These are phyloP conservation scores for Ophiobolus disseminans DNA, from an alignment of 2,329 filamentous ascomycete genomes.

Conservation along the genomic window DNA sequence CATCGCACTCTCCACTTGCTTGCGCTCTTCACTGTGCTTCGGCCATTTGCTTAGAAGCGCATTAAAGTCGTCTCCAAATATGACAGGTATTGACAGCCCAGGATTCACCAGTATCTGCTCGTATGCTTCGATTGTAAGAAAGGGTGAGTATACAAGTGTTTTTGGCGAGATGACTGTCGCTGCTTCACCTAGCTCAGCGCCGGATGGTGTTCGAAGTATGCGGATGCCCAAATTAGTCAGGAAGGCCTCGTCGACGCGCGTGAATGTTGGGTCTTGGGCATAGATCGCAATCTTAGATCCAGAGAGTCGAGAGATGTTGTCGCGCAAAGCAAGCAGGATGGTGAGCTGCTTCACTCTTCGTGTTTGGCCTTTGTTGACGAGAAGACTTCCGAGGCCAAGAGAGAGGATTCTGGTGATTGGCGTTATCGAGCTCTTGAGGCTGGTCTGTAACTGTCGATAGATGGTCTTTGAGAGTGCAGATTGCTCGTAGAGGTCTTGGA, in stretches of 20 bases:
- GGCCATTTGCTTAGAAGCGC: constrained; percentile 37
- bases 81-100: constrained; percentile 13
- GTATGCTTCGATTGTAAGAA: constrained; percentile 34
- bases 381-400: constrained; percentile 27
- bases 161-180: constrained; percentile 21
- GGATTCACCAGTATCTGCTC: constrained; percentile 14
- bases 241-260: constrained; percentile 34
- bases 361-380: constrained; percentile 23
- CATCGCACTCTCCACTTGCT: constrained; percentile 27
- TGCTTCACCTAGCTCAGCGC: constrained; percentile 35
- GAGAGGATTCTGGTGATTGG: constrained; percentile 26
- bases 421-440: constrained; percentile 6
- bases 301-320: constrained; percentile 8
- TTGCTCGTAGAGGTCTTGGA: constrained; percentile 13
- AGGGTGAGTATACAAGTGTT: constrained; percentile 38
- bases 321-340: constrained; percentile 31
- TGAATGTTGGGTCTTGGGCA: constrained; percentile 42
- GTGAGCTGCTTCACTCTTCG: constrained; percentile 39
- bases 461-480: constrained; percentile 21
- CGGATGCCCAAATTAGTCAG: constrained; percentile 25
- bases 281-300: constrained; percentile 23
- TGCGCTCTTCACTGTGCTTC: constrained; percentile 32
- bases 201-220: constrained; percentile 33
- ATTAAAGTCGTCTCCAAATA: constrained; percentile 40
- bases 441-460: constrained; percentile 9